Base-by-base conservation (phyloP, 169 alveolate species). In the Cryptosporidium meleagridis region DNA sequence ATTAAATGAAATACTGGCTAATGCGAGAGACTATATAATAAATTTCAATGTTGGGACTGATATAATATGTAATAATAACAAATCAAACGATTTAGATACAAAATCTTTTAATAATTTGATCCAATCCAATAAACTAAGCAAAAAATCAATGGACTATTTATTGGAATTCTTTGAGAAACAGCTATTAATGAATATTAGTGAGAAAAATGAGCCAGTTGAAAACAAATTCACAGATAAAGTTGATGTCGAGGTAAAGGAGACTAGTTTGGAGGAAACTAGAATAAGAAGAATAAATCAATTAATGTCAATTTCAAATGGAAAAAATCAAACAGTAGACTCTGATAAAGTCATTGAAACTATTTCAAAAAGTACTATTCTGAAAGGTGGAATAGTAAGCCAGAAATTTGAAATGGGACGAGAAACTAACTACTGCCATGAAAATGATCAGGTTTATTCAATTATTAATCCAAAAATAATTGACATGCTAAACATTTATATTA, bases 281-380 rank as follows among this genome's bases (percentile, higher is more conserved):
- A 41, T 80, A 61, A 29, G 26, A 45, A 80, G 73, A 45, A 80
- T 62, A 62, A 29, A 80, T 3, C 33, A 44, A 21, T 59, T 80
- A 48, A 37, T 62, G 9, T 29, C 48, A 21, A 37, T 61, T 9
- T 1, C 0, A 9, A 61, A 80, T 14, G 89, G 14, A 26, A 41
- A 41, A 26, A 44, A 80, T 61, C 35, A 44, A 39, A 39, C 3
- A 0, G n/a, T 44, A 12, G 45, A 18, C 8, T 35, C 59, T 33
- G 75, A 80, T 23, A 59, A 80, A 61, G 45, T 80, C 18, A 41
- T 65, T 6, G 45, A 80, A 16, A 21, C 59, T 6, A 80, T 80
- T 29, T 37, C 89, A 62, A 80, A 80, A 59, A 80, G 89, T 14
- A 58, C 10, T n/a, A 58, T 80, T 26, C 10, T 80, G 26, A 80